Evolutionary conservation across 352 stramenopile species (phyloP), one percentile per base, ranked within the genome.

Genomic region (Phytophthora colocasiae): DNA sequence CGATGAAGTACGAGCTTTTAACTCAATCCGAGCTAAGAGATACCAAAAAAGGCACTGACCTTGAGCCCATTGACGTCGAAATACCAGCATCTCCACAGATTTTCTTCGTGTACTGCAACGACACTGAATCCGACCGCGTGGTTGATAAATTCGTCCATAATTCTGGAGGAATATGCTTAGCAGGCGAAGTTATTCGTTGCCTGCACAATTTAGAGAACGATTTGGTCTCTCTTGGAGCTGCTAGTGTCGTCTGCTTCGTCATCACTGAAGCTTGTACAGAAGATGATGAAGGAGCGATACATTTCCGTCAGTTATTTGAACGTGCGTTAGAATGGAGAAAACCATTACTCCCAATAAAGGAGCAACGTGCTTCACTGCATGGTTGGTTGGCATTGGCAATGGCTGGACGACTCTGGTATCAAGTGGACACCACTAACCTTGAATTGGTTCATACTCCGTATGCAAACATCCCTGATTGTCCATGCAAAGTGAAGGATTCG

Each of bases 401-500:
- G 72, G 77, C 75, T 6, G 80, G 80, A n/a, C 63, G 75, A 5
- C 72, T 89, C 4, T 88, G 79, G 79, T 88, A 88, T 48, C 69
- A 85, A 49, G 75, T 86, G 3, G 73, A 79, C 19, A 47, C 62
- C 6, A 53, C 55, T 9, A 45, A 64, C 34, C 57, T 89, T 14
- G 65, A 79, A 4, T 58, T 75, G 31, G 56, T 87, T 14, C 52
- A 71, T 17, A 74, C 68, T 2, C 63, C 65, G 32, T 89, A 89
- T 58, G 61, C 71, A 0, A 34, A 81, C 2, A 71, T 89, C 7
- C 63, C 69, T 2, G 66, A 70, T 7, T 83, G 78, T 41, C 66
- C 74, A 4, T 87, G 78, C 52, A 75, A 76, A 66, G 67, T 87
- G 1, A 58, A 64, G 39, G 80, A 89, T 52, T 75, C 78, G 17